Percentiles rank a stretch among this genome's conserved stretches.
Conservation (phyloP, 2,329 filamentous ascomycete species). For the Exophiala bonariae region DNA sequence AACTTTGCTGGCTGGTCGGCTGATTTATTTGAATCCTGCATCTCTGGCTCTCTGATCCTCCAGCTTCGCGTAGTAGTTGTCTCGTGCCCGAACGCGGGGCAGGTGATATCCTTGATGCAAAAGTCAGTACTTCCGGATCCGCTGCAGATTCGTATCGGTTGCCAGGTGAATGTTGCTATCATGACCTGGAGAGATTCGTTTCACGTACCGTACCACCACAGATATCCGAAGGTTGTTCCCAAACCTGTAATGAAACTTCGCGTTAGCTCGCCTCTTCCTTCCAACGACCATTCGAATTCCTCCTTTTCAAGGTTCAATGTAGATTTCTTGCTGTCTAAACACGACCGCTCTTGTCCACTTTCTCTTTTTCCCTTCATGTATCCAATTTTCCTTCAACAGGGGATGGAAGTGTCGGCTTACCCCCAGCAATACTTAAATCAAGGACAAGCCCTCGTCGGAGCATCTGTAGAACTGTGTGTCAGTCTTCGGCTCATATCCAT, state of each 20-base stretch:
- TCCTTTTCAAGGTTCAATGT: neutral
- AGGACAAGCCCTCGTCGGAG: conserved; percentile 66
- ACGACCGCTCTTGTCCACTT: too few relatives aligned
- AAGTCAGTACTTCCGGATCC: too few relatives aligned
- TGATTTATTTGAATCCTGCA: conserved; percentile 27
- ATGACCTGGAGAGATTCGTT: conserved; percentile 18
- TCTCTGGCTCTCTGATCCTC: conserved; percentile 58
- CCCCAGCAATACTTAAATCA: conserved; percentile 65
- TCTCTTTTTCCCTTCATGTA: neutral
- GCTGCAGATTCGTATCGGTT: too few relatives aligned
- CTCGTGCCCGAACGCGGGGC: conserved; percentile 62
- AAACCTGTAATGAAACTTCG: conserved; percentile 49
- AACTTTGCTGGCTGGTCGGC: neutral
- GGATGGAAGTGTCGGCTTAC: conserved; percentile 45
- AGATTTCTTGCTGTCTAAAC: too few relatives aligned
- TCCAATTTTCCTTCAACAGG: neutral
- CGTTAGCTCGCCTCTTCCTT: conserved; percentile 4
- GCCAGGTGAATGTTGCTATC: too few relatives aligned
- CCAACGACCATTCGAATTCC: neutral
- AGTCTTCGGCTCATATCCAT: conserved; percentile 24
- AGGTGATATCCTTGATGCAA: conserved; percentile 57
- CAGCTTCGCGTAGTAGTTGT: conserved; percentile 63
- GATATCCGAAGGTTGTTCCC: conserved; percentile 62
- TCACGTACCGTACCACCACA: conserved; percentile 65
- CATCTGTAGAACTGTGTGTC: conserved; percentile 49